A percentile compares a stretch with the other conserved stretches of the same genome.
phyloP scores from a whole-genome alignment of 768 basidiomycete species.

The Naganishia randhawae region DNA sequence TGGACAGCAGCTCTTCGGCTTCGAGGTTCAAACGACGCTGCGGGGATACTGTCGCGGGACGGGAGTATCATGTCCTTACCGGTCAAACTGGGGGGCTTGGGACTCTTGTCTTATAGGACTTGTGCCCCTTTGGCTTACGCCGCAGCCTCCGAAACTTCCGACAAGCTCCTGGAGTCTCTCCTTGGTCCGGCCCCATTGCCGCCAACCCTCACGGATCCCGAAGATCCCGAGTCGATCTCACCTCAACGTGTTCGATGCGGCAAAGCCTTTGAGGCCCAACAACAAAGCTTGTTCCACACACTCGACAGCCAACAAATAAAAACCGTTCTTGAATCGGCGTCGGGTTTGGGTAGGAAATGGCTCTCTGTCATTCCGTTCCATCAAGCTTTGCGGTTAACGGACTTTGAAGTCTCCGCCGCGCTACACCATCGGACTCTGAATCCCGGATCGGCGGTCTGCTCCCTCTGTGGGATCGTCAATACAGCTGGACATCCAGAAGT shows the following conservation, averaged over 20 bases:
- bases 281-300: not conserved
- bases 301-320: not conserved
- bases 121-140: constrained; percentile 21
- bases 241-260: constrained; percentile 5
- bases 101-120: not conserved
- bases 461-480: not conserved
- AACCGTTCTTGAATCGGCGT: constrained; percentile 4
- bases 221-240: constrained; percentile 2
- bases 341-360: constrained; percentile 5
- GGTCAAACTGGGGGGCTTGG: constrained; percentile 1
- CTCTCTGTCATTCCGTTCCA: not conserved
- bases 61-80: not conserved
- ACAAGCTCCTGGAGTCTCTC: not conserved
- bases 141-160: constrained; percentile 16
- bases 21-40: not conserved
- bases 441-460: not conserved
- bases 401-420: constrained; percentile 10
- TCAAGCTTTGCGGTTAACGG: not conserved
- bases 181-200: not conserved
- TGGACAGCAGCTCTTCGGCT: constrained; percentile 1
- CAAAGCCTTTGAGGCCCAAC: not conserved
- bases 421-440: constrained; percentile 7
- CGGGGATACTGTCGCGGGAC: not conserved
- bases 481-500: too few relatives aligned
- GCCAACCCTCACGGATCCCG: not conserved